Percentiles rank a stretch among this genome's conserved stretches.
phyloP scores from a whole-genome alignment of 257 asterid genomes.

The Agastache rugosa region DNA sequence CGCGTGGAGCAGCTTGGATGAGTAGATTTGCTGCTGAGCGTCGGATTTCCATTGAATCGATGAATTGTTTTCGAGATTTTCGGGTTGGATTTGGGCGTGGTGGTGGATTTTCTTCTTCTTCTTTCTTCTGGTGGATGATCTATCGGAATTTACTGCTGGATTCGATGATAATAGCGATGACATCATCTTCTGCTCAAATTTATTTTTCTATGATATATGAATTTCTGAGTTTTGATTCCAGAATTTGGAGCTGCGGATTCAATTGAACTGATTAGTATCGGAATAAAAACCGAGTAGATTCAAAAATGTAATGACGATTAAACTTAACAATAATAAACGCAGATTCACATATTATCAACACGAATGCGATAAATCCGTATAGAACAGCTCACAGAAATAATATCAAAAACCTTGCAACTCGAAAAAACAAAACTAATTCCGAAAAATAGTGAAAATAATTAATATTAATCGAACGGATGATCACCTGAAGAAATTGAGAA shows the following conservation, averaged over 20 bases:
- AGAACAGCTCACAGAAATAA: conserved; percentile 7
- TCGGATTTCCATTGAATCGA: conserved; percentile 74
- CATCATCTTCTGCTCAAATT: conserved; percentile 35
- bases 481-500: conserved; percentile 38
- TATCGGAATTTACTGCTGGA: conserved; percentile 58
- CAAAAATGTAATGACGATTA: conserved; percentile 26
- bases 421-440: neutral
- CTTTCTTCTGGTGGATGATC: conserved; percentile 57
- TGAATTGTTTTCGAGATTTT: conserved; percentile 27
- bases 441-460: neutral
- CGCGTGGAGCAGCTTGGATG: conserved; percentile 83
- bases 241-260: conserved; percentile 53
- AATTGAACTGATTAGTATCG: conserved; percentile 43
- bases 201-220: neutral
- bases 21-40: conserved; percentile 78
- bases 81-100: conserved; percentile 41
- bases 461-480: conserved; percentile 12
- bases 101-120: conserved; percentile 57
- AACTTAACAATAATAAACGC: neutral
- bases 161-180: conserved; percentile 51
- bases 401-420: neutral
- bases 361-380: conserved; percentile 20
- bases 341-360: neutral
- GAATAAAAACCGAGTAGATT: conserved; percentile 35
- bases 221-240: neutral